Percentiles rank a stretch among this genome's conserved stretches.
phyloP scores from a whole-genome alignment of 2,329 filamentous ascomycete genomes.

The Monosporascus sp. region DNA sequence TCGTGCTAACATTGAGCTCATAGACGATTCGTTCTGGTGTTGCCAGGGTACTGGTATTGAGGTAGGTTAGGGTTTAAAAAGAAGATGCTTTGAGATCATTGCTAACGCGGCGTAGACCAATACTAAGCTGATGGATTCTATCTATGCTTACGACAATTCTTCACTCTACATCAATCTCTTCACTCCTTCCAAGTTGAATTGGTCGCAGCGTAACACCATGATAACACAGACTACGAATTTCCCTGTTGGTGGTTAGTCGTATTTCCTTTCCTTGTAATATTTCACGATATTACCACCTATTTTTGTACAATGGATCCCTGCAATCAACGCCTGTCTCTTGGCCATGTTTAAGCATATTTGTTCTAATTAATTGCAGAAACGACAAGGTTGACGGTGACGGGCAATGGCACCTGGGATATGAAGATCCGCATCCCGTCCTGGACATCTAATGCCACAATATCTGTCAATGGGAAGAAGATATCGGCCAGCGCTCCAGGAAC shows the following conservation, averaged over 20 bases:
- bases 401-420: constrained; percentile 24
- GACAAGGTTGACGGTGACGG: constrained; percentile 32
- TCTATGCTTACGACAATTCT: constrained; percentile 40
- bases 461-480: constrained; percentile 34
- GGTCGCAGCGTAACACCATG: constrained; percentile 34
- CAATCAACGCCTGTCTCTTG: no score
- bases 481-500: constrained; percentile 27
- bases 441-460: constrained; percentile 34
- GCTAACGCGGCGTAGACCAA: constrained; percentile 31
- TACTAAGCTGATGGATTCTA: constrained; percentile 48
- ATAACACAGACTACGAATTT: constrained; percentile 39
- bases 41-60: constrained; percentile 48
- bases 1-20: background rate
- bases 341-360: no score
- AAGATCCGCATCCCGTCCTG: constrained; percentile 44
- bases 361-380: constrained; percentile 21
- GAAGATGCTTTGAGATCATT: background rate
- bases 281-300: no score
- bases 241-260: constrained; percentile 26
- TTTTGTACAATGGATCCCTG: no score
- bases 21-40: constrained; percentile 47
- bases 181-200: constrained; percentile 39
- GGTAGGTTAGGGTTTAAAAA: background rate
- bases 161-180: constrained; percentile 46
- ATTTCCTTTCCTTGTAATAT: background rate